phyloP scores from a whole-genome alignment of 2,329 filamentous ascomycete genomes.

The Cladobotryum protrusum region DNA sequence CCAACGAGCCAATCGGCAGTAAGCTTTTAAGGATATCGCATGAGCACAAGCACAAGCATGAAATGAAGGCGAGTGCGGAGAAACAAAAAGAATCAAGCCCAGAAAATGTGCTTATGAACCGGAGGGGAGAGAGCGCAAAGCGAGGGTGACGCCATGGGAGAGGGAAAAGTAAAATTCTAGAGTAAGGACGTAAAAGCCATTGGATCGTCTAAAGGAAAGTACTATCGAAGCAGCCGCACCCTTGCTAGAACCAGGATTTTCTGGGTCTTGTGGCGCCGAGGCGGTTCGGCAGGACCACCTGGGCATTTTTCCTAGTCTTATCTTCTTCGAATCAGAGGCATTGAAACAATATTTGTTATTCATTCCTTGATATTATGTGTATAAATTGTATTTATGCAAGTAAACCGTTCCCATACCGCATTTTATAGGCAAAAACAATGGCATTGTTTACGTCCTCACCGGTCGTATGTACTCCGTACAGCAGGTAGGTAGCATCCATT shows the following conservation, averaged over 20 bases:
- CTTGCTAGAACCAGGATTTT: conserved; percentile 12
- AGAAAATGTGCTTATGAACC: neutral
- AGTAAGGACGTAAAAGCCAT: neutral
- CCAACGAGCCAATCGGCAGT: conserved; percentile 10
- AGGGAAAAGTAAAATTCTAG: neutral
- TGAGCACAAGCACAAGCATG: conserved; percentile 9
- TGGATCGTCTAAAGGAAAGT: conserved; percentile 4
- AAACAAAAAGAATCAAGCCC: no score
- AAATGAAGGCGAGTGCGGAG: neutral
- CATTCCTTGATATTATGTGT: no score
- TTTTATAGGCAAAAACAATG: no score
- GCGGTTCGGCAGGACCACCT: conserved; percentile 1
- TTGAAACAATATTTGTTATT: neutral
- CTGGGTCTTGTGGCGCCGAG: conserved; percentile 11
- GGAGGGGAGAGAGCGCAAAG: neutral
- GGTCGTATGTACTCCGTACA: no score
- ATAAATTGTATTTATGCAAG: no score
- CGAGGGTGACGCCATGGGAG: conserved; percentile 7
- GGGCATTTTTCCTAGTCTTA: neutral
- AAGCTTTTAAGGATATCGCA: conserved; percentile 18
- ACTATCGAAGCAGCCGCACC: conserved; percentile 5
- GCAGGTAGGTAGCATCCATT: no score
- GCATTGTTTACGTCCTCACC: no score
- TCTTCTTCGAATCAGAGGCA: neutral
- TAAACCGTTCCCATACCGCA: no score